Percentiles rank a stretch among this genome's conserved stretches.
phyloP scores from a whole-genome alignment of 1,284 basidiomycete genomes.

The Meira nashicola region DNA sequence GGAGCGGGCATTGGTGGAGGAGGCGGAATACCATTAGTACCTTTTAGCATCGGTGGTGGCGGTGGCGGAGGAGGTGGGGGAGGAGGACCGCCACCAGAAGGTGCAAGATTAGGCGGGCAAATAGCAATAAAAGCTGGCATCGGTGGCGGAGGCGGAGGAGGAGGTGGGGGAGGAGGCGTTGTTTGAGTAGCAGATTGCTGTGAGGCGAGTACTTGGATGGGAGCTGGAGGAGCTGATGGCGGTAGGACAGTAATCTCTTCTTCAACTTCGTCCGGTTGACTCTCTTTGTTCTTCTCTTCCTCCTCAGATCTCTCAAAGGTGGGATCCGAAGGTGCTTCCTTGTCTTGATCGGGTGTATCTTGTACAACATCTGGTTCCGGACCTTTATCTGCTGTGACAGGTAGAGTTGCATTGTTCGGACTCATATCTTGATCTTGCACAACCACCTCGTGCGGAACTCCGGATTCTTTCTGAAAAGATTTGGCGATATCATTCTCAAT shows the following conservation, averaged over 20 bases:
- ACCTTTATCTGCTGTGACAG: too few relatives aligned
- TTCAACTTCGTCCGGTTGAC: neutral
- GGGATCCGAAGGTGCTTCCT: too few relatives aligned
- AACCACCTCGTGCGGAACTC: too few relatives aligned
- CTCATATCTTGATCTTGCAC: too few relatives aligned
- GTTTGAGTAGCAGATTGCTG: constrained; percentile 11
- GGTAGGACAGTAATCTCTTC: neutral
- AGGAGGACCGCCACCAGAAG: constrained; percentile 10
- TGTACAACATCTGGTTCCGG: too few relatives aligned
- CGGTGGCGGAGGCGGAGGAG: constrained; percentile 26
- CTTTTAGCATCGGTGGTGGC: constrained; percentile 7
- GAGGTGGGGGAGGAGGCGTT: constrained; percentile 25
- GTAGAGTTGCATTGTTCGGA: too few relatives aligned
- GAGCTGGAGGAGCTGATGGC: neutral
- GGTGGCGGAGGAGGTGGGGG: constrained; percentile 23
- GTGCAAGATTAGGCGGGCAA: constrained; percentile 12
- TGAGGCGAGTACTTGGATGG: constrained; percentile 11
- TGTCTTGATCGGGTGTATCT: too few relatives aligned
- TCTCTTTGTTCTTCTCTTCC: too few relatives aligned
- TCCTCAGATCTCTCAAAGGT: too few relatives aligned
- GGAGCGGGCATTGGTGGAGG: constrained; percentile 18
- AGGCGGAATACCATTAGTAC: neutral
- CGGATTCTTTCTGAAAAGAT: too few relatives aligned
- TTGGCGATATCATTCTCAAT: too few relatives aligned
- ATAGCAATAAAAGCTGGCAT: constrained; percentile 1